Percentiles rank a stretch among this genome's conserved stretches.
Conservation (phyloP, 1,284 basidiomycete species). For the Apiotrichum veenhuisii region DNA sequence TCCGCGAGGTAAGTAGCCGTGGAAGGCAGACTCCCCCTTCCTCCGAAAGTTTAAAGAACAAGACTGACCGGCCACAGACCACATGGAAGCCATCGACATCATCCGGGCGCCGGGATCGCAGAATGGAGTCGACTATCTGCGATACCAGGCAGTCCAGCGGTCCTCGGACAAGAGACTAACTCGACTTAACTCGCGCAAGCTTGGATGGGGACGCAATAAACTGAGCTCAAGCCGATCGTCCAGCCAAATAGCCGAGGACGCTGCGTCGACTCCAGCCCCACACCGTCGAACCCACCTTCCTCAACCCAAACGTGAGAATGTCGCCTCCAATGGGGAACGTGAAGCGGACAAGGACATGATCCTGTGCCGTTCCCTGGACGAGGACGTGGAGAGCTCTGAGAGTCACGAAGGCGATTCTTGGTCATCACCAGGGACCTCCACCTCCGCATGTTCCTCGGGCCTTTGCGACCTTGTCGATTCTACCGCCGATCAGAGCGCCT, state of each 20-base stretch:
- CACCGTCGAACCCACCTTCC: too few relatives aligned
- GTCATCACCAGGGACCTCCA: too few relatives aligned
- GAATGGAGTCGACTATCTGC: constrained; percentile 12
- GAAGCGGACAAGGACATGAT: background rate
- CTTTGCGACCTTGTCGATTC: background rate
- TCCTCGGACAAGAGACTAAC: too few relatives aligned
- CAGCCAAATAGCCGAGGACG: too few relatives aligned
- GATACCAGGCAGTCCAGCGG: background rate
- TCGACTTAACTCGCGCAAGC: too few relatives aligned
- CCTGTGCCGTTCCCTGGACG: background rate
- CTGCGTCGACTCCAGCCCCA: too few relatives aligned
- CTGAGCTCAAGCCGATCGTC: too few relatives aligned
- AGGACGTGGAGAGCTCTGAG: background rate
- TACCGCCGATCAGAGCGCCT: background rate
- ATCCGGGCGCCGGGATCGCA: constrained; percentile 31
- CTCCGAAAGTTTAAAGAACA: background rate
- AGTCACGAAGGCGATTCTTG: background rate
- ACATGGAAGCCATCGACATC: constrained; percentile 48
- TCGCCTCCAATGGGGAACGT: too few relatives aligned
- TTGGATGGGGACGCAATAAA: too few relatives aligned
- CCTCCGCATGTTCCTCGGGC: too few relatives aligned
- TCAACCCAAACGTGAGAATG: too few relatives aligned
- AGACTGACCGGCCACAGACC: constrained; percentile 27
- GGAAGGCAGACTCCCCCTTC: too few relatives aligned
- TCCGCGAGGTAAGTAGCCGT: constrained; percentile 31